Base-by-base conservation (phyloP, 768 basidiomycete genomes). In the Naganishia kalamii region DNA sequence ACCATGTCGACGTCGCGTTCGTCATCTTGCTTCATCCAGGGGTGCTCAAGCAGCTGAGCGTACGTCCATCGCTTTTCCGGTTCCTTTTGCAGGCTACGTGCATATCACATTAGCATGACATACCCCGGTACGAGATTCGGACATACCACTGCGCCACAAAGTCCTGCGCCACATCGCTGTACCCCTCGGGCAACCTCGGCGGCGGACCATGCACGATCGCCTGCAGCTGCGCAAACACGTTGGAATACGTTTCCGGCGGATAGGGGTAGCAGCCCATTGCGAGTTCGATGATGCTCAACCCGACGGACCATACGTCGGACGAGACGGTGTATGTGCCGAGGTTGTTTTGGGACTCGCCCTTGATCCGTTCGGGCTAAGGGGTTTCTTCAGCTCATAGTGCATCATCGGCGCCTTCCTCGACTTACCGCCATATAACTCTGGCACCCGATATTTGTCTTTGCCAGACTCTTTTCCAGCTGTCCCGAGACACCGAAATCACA, bases 401-500 rank as follows among this genome's bases (percentile, higher is more conserved):
- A 21, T 13, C 30, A 11, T 6, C n/a, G 43, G 12, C 11, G 21
- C 19, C 4, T 1, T 29, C 17, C 35, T 71, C 27, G 30, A 83
- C 87, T 77, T 78, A 92, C 92, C 51, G 94, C 94, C 92, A 99
- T 98, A 78, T 99, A 99, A 67, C 86, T 88, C 77, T 99, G 96
- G 76, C 96, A 99, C 7, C 96, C 96, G 41, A 99, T 97, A 72
- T 98, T 98, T 6, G 96, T 99, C 80, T 93, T 94, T 19, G 96
- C 96, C 23, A 99, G 82, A 63, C 87, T 89, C 77, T 92, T 91
- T 79, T 99, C 94, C 41, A 99, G 84, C 75, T 99, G 93, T 6
- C 94, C 94, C 10, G 92, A 96, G 0, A 98, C 92, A n/a, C 96
- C 96, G 77, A 99, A 99, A 76, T 99, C 96, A 75, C 92, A 96